Evolutionary conservation across 2,329 filamentous ascomycete genomes (phyloP).

Genomic region (Pezizomycotina sp.): DNA sequence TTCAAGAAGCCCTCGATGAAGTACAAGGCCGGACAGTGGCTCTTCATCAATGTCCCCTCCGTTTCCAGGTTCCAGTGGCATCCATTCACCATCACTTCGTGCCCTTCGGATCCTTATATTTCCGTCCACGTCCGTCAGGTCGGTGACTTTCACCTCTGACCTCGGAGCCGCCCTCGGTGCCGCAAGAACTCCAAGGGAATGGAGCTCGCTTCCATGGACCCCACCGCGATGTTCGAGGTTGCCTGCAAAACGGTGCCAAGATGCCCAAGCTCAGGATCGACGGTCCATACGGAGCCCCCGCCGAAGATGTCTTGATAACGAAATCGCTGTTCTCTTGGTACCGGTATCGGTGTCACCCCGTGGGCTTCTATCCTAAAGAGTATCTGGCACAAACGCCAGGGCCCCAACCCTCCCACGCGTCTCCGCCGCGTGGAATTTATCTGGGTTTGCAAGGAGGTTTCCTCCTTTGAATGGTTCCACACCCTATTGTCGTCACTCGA

Average conservation of each 20-base stretch:
- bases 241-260: conserved; percentile 81
- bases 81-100: conserved; percentile 97
- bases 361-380: conserved; percentile 87
- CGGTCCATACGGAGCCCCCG: conserved; percentile 88
- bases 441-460: conserved; percentile 93
- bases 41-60: conserved; percentile 84
- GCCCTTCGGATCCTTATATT: conserved; percentile 86
- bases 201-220: conserved; percentile 78
- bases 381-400: conserved; percentile 89
- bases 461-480: conserved; percentile 98
- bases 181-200: conserved; percentile 63
- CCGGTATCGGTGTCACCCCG: conserved; percentile 72
- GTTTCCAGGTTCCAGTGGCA: conserved; percentile 91
- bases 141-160: conserved; percentile 83
- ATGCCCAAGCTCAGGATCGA: conserved; percentile 87
- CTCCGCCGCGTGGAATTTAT: conserved; percentile 95
- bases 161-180: conserved; percentile 93
- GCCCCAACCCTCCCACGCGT: conserved; percentile 73
- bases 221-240: conserved; percentile 94
- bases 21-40: conserved; percentile 97
- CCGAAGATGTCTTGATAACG: conserved; percentile 89
- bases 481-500: conserved; percentile 81
- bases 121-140: conserved; percentile 92
- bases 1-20: conserved; percentile 92
- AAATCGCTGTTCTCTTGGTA: conserved; percentile 72